Conservation (phyloP, 2,329 filamentous ascomycete genomes). For the Coniochaeta pulveracea region DNA sequence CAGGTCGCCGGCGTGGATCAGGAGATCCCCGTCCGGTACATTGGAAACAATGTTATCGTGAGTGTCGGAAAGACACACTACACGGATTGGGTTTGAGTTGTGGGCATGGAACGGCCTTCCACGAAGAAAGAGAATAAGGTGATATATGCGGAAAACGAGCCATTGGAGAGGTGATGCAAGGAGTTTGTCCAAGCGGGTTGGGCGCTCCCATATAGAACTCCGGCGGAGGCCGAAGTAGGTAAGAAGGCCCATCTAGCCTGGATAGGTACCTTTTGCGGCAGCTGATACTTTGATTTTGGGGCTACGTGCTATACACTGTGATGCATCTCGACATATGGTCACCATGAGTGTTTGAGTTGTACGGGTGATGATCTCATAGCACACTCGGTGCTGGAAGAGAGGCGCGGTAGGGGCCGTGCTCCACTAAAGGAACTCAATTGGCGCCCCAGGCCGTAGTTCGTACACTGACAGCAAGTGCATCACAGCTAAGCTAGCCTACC, state of each 20-base stretch:
- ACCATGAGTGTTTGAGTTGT: no score
- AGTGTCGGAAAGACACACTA: slow-evolving; percentile 87
- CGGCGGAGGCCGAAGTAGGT: slow-evolving; percentile 34
- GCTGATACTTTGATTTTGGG: no score
- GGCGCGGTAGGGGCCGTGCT: no score
- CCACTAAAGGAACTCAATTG: no score
- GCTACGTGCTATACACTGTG: no score
- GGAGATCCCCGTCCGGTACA: slow-evolving; percentile 70
- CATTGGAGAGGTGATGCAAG: slow-evolving; percentile 58
- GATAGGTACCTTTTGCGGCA: no score
- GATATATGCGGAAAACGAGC: slow-evolving; percentile 51
- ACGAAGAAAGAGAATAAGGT: slow-evolving; percentile 54
- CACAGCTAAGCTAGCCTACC: no score
- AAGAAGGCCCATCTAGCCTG: slow-evolving; percentile 40
- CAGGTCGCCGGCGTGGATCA: slow-evolving; percentile 85
- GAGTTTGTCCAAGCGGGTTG: slow-evolving; percentile 48
- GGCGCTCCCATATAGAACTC: slow-evolving; percentile 32
- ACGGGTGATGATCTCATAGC: no score
- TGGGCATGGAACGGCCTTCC: slow-evolving; percentile 48
- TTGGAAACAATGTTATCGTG: slow-evolving; percentile 50
- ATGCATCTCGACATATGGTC: no score
- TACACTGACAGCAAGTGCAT: no score
- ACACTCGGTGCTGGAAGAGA: no score
- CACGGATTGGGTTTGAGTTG: slow-evolving; percentile 47
- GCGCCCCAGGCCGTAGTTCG: no score